phyloP scores from a whole-genome alignment of 345 rosid genomes.

The Erodium maritimum region DNA sequence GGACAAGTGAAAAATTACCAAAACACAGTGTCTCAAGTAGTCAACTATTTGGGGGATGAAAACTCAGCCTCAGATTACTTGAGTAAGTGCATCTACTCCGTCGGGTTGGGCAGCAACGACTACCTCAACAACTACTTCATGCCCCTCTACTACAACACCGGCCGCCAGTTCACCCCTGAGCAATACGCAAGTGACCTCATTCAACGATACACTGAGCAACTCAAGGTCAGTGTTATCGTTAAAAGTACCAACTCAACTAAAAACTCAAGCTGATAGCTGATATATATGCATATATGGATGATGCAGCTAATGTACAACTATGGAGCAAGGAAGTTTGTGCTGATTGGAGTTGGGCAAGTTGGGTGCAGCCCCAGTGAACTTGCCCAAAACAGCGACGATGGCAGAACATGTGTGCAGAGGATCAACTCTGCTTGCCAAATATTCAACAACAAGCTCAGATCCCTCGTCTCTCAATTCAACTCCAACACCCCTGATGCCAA shows the following conservation, averaged over 20 bases:
- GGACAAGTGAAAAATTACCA: constrained; percentile 66
- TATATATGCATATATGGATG: too few relatives aligned
- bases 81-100: constrained; percentile 49
- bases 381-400: constrained; percentile 23
- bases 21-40: constrained; percentile 47
- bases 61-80: constrained; percentile 41
- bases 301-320: constrained; percentile 24
- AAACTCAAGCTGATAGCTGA: too few relatives aligned
- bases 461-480: constrained; percentile 29
- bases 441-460: constrained; percentile 27
- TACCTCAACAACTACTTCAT: constrained; percentile 94
- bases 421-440: constrained; percentile 31
- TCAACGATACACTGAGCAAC: constrained; percentile 40
- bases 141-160: constrained; percentile 46
- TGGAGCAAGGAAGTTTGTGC: constrained; percentile 36
- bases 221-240: too few relatives aligned
- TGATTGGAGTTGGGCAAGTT: too few relatives aligned
- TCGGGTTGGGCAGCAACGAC: constrained; percentile 87
- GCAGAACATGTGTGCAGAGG: constrained; percentile 17
- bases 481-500: constrained; percentile 23
- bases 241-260: too few relatives aligned
- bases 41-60: constrained; percentile 50
- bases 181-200: constrained; percentile 52
- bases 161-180: constrained; percentile 41
- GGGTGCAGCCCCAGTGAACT: constrained; percentile 37